Conservation (phyloP, 2,329 filamentous ascomycete species). For the Penicillium palitans region DNA sequence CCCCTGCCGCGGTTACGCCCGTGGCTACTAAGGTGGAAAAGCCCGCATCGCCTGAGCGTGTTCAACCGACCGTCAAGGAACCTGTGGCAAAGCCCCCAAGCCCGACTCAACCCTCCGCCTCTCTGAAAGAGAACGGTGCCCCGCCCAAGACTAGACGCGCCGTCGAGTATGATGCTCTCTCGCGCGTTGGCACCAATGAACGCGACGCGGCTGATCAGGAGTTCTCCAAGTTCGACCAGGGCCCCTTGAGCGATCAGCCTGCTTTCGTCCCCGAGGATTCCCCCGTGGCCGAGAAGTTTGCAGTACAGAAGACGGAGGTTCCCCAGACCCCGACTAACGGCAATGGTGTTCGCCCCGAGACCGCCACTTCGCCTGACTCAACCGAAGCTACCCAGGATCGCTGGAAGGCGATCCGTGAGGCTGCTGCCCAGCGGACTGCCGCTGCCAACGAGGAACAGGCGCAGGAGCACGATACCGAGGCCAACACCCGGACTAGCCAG, state of each 20-base stretch:
- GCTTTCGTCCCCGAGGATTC: slow-evolving; percentile 69
- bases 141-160: slow-evolving; percentile 47
- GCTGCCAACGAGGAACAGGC: slow-evolving; percentile 27
- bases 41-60: slow-evolving; percentile 13
- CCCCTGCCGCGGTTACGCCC: slow-evolving; percentile 3
- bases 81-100: slow-evolving; percentile 14
- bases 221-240: slow-evolving; percentile 78
- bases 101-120: slow-evolving; percentile 2
- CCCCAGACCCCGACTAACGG: slow-evolving; percentile 23
- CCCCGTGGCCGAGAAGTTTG: slow-evolving; percentile 24
- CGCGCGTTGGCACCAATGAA: slow-evolving; percentile 59
- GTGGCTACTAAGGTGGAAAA: slow-evolving; percentile 6
- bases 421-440: slow-evolving; percentile 76
- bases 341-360: slow-evolving; percentile 13
- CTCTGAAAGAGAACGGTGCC: slow-evolving; percentile 25
- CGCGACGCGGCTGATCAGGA: slow-evolving; percentile 47
- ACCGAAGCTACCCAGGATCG: slow-evolving; percentile 60
- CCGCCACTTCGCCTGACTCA: slow-evolving; percentile 3
- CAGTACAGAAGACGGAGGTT: slow-evolving; percentile 18
- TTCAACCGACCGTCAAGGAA: slow-evolving; percentile 24
- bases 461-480: slow-evolving; percentile 59
- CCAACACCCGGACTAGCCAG: slow-evolving; percentile 51
- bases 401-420: slow-evolving; percentile 95
- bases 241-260: slow-evolving; percentile 81
- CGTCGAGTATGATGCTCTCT: slow-evolving; percentile 58